phyloP scores from a whole-genome alignment of 192 early-diverging fungal genomes.

The Coemansia sp. region DNA sequence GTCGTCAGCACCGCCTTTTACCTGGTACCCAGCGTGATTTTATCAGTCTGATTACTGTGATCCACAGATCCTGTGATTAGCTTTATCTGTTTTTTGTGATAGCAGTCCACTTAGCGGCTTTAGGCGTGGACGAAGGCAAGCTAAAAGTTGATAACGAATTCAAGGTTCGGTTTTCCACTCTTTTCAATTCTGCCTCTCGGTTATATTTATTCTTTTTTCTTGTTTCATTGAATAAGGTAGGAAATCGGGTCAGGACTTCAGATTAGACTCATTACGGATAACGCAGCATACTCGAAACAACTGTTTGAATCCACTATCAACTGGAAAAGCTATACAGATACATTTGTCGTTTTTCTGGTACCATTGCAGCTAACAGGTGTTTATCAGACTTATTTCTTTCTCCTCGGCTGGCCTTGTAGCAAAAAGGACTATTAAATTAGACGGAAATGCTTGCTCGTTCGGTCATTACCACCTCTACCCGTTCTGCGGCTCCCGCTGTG shows the following conservation, averaged over 20 bases:
- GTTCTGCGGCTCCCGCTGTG: slow-evolving; percentile 29
- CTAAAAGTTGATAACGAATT: not conserved
- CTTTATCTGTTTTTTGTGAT: not conserved
- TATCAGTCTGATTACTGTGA: too few relatives aligned
- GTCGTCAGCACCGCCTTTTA: too few relatives aligned
- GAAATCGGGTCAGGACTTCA: not conserved
- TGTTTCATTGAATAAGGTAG: slow-evolving; percentile 3
- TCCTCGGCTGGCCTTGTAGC: not conserved
- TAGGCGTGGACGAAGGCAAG: not conserved
- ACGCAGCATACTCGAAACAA: not conserved
- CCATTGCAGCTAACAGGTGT: too few relatives aligned
- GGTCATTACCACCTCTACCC: slow-evolving; percentile 41
- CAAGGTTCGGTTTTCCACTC: slow-evolving; percentile 2
- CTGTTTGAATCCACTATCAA: not conserved
- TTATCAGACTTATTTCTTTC: not conserved
- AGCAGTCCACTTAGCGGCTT: not conserved
- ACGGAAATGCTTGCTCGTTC: slow-evolving; percentile 47
- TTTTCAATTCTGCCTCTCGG: slow-evolving; percentile 1
- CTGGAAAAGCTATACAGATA: too few relatives aligned
- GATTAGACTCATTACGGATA: not conserved
- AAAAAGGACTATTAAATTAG: slow-evolving; percentile 8
- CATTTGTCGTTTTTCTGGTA: not conserved
- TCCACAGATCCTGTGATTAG: not conserved
- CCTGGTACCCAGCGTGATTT: too few relatives aligned
- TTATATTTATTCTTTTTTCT: not conserved